Evolutionary conservation across 2,329 filamentous ascomycete genomes (phyloP).

Genomic region (Emmonsiellopsis sp.): DNA sequence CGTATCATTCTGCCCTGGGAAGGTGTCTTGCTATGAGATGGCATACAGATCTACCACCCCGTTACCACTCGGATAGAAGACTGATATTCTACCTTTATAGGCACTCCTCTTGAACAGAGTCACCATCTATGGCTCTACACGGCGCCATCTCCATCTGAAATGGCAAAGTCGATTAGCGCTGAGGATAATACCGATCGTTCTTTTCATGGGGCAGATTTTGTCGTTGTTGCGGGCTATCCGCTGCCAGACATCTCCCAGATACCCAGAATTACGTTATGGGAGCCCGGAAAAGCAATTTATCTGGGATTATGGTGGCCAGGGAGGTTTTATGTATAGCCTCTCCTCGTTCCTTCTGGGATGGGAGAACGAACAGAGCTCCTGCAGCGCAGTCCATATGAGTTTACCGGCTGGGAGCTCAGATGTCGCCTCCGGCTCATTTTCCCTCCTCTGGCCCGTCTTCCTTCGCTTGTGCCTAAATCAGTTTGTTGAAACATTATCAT

Average conservation of each 20-base stretch:
- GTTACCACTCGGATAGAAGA: neutral
- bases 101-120: conserved; percentile 84
- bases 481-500: conserved; percentile 80
- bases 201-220: conserved; percentile 61
- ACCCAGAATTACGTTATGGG: conserved; percentile 60
- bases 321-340: conserved; percentile 60
- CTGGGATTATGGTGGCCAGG: conserved; percentile 61
- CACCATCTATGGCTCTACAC: conserved; percentile 83
- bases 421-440: conserved; percentile 66
- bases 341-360: conserved; percentile 66
- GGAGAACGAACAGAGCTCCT: conserved; percentile 65
- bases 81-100: conserved; percentile 27
- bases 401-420: conserved; percentile 43
- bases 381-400: conserved; percentile 65
- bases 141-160: conserved; percentile 65
- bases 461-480: conserved; percentile 58
- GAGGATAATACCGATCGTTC: conserved; percentile 60
- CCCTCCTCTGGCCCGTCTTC: conserved; percentile 49
- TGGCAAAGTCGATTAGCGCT: conserved; percentile 64
- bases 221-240: conserved; percentile 74
- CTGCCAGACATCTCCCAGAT: conserved; percentile 77
- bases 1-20: conserved; percentile 15
- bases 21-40: neutral
- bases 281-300: conserved; percentile 55
- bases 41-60: neutral